A percentile compares a stretch with the other conserved stretches of the same genome.
Evolutionary conservation across 805 yeast genomes (phyloP).

Genomic region (Brettanomyces bruxellensis): DNA sequence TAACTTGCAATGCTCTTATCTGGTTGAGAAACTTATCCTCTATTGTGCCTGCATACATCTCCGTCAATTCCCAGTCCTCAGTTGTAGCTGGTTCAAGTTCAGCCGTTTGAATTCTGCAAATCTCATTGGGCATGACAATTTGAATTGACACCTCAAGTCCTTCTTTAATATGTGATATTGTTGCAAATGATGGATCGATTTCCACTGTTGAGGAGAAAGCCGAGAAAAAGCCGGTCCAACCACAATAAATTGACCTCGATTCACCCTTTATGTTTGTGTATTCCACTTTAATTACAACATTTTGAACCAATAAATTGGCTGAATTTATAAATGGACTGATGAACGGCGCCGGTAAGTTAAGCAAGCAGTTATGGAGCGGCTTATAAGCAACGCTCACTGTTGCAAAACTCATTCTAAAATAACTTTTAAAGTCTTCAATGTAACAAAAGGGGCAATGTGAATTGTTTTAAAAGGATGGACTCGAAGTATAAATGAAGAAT

Average conservation of each 20-base stretch:
- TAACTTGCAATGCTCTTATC: slow-evolving; percentile 59
- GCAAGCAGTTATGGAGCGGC: slow-evolving; percentile 24
- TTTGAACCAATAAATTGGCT: slow-evolving; percentile 30
- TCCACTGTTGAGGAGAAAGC: slow-evolving; percentile 30
- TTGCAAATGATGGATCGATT: slow-evolving; percentile 62
- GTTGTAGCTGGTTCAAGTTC: slow-evolving; percentile 69
- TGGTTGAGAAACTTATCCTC: slow-evolving; percentile 73
- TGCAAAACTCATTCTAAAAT: slow-evolving; percentile 12
- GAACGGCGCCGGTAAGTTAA: slow-evolving; percentile 28
- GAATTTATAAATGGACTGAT: slow-evolving; percentile 27
- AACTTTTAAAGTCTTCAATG: no score
- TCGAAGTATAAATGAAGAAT: no score
- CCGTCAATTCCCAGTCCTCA: slow-evolving; percentile 88
- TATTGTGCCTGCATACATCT: slow-evolving; percentile 65
- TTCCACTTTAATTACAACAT: slow-evolving; percentile 27
- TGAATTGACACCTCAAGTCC: slow-evolving; percentile 31
- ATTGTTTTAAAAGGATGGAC: no score
- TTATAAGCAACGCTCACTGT: slow-evolving; percentile 15
- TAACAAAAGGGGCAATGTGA: no score
- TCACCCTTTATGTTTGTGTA: slow-evolving; percentile 7
- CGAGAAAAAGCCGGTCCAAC: slow-evolving; percentile 25
- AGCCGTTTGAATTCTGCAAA: slow-evolving; percentile 43
- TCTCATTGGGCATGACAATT: slow-evolving; percentile 31
- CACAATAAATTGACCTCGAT: slow-evolving; percentile 14
- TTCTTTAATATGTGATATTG: slow-evolving; percentile 36